Evolutionary conservation across 495 filamentous ascomycete species (phyloP), one percentile per base, ranked within the genome.

Genomic region (Sphaerosporella brunnea): DNA sequence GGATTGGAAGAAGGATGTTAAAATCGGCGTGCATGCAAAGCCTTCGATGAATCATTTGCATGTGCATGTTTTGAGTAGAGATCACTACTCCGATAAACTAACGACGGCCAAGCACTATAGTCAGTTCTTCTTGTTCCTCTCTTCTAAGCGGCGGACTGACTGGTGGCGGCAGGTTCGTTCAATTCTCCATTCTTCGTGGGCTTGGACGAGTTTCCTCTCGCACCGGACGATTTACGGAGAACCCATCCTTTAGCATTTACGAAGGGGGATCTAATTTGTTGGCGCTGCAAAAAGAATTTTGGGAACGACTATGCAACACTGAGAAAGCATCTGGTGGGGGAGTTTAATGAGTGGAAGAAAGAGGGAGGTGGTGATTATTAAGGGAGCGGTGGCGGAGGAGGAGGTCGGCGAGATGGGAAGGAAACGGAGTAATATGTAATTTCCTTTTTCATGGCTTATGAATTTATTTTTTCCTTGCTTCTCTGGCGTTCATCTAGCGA

Each of bases 41-140:
- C 90, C 90, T n/a, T 81, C 74, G 16, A 93, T 97, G 90, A 78
- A 75, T 45, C 84, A 95, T 64, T 62, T 97, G 46, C 90, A 97
- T 62, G 69, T 97, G 15, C 90, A 97, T 64, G 74, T 97, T 28
- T 61, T 97, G 24, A 77, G 78, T 15, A 64, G 69, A 24, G 90
- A 97, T 62, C 71, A 78, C 60, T 65, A 72, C 46, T 82, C 77
- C 36, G 72, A 77, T 25, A 69, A 67, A 21, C 52, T 94, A 57
- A 83, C 80, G 64, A 77, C 86, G 58, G 66, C 73, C 46, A 92
- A 86, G 59, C 90, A 97, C 66, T 96, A 95, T 64, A 87, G 48
- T 57, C 23, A 40, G 23, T 23, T 1, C 23, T 28, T 26, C 23
- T 20, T 19, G 19, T 32, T 1, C n/a, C 28, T 44, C 2, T 30